phyloP scores from a whole-genome alignment of 73 alveolate genomes.

The Stentor roeselii region DNA sequence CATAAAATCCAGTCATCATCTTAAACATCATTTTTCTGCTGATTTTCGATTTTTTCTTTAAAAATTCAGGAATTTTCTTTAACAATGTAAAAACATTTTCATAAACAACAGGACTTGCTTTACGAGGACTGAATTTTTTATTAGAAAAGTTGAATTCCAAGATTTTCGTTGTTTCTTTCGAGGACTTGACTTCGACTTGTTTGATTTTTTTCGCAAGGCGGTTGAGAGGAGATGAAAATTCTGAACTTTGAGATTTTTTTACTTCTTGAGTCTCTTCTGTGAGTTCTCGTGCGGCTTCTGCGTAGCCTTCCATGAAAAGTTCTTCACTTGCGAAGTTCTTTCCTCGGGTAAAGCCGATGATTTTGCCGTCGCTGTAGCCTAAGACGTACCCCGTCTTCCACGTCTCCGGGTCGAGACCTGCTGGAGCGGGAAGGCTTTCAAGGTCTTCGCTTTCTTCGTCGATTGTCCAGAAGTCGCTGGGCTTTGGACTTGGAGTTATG shows the following conservation, averaged over 20 bases:
- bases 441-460: neutral
- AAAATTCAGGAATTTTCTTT: neutral
- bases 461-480: neutral
- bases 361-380: neutral
- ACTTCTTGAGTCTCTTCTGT: neutral
- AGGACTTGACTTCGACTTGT: neutral
- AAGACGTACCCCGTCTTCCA: neutral
- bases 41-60: neutral
- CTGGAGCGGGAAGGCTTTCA: constrained; percentile 35
- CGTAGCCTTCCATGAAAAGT: neutral
- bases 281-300: neutral
- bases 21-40: neutral
- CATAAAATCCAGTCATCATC: neutral
- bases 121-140: neutral
- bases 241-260: neutral
- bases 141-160: neutral
- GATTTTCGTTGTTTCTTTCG: neutral
- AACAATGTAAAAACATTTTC: neutral
- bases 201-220: neutral
- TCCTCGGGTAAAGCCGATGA: neutral
- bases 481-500: too few species aligned
- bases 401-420: constrained; percentile 82
- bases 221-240: neutral
- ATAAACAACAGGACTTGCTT: neutral
- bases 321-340: neutral